Base-by-base conservation (phyloP, 805 yeast species). In the Cyberlindnera samutprakarnensis region DNA sequence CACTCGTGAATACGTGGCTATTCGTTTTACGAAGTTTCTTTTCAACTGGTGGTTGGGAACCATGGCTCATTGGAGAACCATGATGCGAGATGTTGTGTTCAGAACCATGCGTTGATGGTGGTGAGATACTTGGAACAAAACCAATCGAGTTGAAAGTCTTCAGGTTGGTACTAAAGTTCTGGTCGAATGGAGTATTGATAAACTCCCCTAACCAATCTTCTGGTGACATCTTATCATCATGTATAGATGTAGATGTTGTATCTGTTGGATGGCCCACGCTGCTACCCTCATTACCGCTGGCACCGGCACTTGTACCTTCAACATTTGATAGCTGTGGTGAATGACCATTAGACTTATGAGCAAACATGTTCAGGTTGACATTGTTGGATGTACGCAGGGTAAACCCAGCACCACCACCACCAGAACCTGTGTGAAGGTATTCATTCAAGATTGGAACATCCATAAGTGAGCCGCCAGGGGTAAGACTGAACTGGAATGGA, bases 131-230 rank as follows among this genome's bases (percentile, higher is more conserved):
- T 16, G 43, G 36, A 10, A 41, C 43, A 36, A 80, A 78, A 0
- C 87, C 87, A 33, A 79, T 70, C 33, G 70, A 71, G 39, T 77
- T 65, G 30, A 67, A 53, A 43, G 74, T 38, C 29, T 48, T 46
- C 1, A 68, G 22, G 46, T 54, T 30, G 63, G 78, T 44, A 23
- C 54, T 49, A 35, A 78, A 71, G 33, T 73, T 70, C 20, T 69
- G 64, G 28, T 77, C 82, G 40, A 71, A 67, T 6, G 86, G 83
- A 1, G 83, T 72, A 33, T 66, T 74, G 30, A 81, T 72, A 43
- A 82, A 78, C 40, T 79, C 86, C 20, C 74, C 67, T 12, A 82
- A 58, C 88, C 90, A 79, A 37, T 74, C 78, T 18, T 70, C 72
- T 8, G 59, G 54, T 3, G 50, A 39, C 31, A 54, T 32, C 33